Conservation (phyloP, 2,329 filamentous ascomycete species). For the Talaromyces atroroseus region DNA sequence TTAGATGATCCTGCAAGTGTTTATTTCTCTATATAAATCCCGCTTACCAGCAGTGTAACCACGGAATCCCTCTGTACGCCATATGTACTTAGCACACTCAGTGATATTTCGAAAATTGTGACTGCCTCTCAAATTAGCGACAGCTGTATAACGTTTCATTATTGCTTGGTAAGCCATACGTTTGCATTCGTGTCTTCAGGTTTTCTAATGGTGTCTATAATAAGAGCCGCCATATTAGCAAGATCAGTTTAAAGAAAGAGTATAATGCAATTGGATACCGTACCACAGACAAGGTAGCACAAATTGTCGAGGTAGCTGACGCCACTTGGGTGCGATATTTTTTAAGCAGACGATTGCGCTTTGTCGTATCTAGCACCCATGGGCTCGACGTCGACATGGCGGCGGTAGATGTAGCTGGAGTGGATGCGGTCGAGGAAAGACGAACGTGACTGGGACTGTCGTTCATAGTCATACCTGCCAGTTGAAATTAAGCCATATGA, state of each 20-base stretch:
- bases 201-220: constrained; percentile 44
- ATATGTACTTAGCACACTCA: constrained; percentile 41
- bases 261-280: constrained; percentile 13
- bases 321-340: constrained; percentile 44
- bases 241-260: constrained; percentile 14
- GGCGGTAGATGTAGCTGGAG: constrained; percentile 28
- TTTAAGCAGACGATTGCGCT: constrained; percentile 40
- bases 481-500: constrained; percentile 14
- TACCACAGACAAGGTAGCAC: constrained; percentile 43
- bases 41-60: constrained; percentile 43
- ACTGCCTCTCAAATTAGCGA: constrained; percentile 21
- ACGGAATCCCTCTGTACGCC: constrained; percentile 42
- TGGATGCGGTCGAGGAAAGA: constrained; percentile 29
- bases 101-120: constrained; percentile 41
- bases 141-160: not conserved
- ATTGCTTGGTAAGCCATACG: constrained; percentile 27
- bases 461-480: constrained; percentile 33
- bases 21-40: not conserved
- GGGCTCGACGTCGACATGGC: constrained; percentile 27
- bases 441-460: constrained; percentile 38
- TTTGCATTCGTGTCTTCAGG: constrained; percentile 47
- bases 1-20: not conserved
- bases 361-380: constrained; percentile 36
- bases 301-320: constrained; percentile 40
- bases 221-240: not conserved